A percentile compares a stretch with the other conserved stretches of the same genome.
Evolutionary conservation across 148 eudicot genomes (phyloP).

Genomic region (Rheum nobile): DNA sequence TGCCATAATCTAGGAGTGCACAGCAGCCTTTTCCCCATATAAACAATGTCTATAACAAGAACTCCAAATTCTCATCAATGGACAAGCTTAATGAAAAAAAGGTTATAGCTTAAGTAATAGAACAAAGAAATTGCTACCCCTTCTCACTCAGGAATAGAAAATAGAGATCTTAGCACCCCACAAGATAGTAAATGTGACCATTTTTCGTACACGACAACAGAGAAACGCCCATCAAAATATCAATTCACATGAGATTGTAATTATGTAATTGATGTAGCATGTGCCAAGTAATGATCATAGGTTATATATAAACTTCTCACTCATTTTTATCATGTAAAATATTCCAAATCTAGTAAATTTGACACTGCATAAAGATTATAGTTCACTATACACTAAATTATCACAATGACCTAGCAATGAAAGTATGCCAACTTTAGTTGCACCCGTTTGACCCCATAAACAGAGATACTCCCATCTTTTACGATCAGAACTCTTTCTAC

Average conservation of each 20-base stretch:
- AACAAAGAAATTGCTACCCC: neutral
- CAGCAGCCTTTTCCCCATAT: neutral
- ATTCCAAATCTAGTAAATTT: neutral
- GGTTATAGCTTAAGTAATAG: neutral
- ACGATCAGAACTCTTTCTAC: neutral
- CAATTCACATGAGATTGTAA: no score
- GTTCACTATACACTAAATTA: neutral
- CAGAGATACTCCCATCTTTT: neutral
- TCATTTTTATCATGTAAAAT: neutral
- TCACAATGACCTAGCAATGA: neutral
- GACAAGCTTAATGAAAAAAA: neutral
- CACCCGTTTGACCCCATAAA: no score
- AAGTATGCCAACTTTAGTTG: neutral
- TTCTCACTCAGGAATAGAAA: neutral
- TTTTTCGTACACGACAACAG: neutral
- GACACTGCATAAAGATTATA: neutral
- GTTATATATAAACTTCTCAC: no score
- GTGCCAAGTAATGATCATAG: no score
- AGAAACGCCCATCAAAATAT: no score
- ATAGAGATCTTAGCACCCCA: neutral
- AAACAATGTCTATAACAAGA: neutral
- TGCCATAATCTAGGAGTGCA: neutral
- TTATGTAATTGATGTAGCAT: no score
- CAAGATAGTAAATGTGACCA: neutral
- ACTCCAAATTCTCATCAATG: neutral